phyloP scores from a whole-genome alignment of 1,139 yeast genomes.

The Scheffersomyces parashehatae region DNA sequence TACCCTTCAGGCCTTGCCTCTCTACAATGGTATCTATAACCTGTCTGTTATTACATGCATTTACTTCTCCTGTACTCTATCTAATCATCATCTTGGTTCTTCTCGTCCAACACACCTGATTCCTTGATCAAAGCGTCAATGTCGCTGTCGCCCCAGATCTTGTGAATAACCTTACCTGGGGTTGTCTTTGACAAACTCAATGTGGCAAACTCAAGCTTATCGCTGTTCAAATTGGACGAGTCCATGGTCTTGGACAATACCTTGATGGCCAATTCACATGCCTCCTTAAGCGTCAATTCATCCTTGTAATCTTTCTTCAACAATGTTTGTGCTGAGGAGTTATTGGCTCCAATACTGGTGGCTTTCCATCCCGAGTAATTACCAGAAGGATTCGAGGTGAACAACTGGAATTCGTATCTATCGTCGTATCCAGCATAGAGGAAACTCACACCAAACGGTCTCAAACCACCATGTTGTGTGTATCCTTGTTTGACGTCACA shows the following conservation, averaged over 20 bases:
- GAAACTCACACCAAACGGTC: slow-evolving; percentile 98
- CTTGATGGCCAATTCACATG: slow-evolving; percentile 85
- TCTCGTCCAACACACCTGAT: slow-evolving; percentile 63
- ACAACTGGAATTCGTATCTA: slow-evolving; percentile 84
- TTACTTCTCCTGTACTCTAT: neutral
- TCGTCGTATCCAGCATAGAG: slow-evolving; percentile 96
- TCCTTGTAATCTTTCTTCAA: slow-evolving; percentile 94
- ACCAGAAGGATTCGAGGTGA: slow-evolving; percentile 95
- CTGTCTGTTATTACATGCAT: neutral
- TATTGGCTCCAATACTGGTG: slow-evolving; percentile 94
- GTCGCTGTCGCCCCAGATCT: slow-evolving; percentile 78
- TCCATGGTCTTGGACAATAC: slow-evolving; percentile 95
- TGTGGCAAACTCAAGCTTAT: slow-evolving; percentile 89
- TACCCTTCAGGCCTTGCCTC: neutral
- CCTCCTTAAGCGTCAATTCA: slow-evolving; percentile 73
- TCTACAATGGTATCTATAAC: neutral
- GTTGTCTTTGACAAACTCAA: slow-evolving; percentile 48
- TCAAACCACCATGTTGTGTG: slow-evolving; percentile 97
- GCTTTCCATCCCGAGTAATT: slow-evolving; percentile 99
- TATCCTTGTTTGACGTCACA: slow-evolving; percentile 97
- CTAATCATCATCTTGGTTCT: slow-evolving; percentile 20
- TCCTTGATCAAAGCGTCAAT: slow-evolving; percentile 73
- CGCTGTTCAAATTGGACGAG: slow-evolving; percentile 78
- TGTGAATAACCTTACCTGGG: slow-evolving; percentile 58
- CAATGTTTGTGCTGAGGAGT: slow-evolving; percentile 92